These are phyloP conservation scores for Rosa chinensis DNA, from an alignment of 306 rosid genomes.

Conservation along the genomic window DNA sequence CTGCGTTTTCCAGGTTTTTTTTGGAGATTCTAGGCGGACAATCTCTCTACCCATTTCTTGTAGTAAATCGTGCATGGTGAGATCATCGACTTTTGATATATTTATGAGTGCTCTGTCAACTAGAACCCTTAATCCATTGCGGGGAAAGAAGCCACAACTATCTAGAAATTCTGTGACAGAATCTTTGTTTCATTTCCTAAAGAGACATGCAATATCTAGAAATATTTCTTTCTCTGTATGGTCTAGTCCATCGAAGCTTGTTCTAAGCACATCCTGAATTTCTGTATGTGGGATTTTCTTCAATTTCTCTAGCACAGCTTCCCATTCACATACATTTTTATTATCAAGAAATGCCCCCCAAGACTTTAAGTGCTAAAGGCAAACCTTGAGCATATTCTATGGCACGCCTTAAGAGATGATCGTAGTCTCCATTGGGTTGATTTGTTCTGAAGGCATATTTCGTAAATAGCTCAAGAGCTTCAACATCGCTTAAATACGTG, in stretches of 20 bases:
- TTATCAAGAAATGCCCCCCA: too few species aligned
- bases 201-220: constrained; percentile 31
- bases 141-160: constrained; percentile 25
- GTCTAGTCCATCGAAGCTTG: too few species aligned
- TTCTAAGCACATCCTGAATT: background rate
- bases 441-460: too few species aligned
- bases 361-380: too few species aligned
- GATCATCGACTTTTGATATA: background rate
- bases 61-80: constrained; percentile 40
- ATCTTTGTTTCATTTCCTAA: constrained; percentile 31
- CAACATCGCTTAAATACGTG: background rate
- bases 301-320: background rate
- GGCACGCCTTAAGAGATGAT: too few species aligned
- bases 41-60: too few species aligned
- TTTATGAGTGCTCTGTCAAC: constrained; percentile 20
- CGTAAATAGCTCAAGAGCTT: too few species aligned
- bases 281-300: background rate
- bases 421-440: too few species aligned
- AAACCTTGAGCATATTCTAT: too few species aligned
- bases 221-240: too few species aligned
- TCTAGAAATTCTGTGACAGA: constrained; percentile 22
- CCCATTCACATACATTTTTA: background rate
- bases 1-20: too few species aligned
- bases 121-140: constrained; percentile 32
- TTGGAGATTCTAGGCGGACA: too few species aligned